Evolutionary conservation across 1,284 basidiomycete species (phyloP).

Genomic region (Trichosporon sp.): DNA sequence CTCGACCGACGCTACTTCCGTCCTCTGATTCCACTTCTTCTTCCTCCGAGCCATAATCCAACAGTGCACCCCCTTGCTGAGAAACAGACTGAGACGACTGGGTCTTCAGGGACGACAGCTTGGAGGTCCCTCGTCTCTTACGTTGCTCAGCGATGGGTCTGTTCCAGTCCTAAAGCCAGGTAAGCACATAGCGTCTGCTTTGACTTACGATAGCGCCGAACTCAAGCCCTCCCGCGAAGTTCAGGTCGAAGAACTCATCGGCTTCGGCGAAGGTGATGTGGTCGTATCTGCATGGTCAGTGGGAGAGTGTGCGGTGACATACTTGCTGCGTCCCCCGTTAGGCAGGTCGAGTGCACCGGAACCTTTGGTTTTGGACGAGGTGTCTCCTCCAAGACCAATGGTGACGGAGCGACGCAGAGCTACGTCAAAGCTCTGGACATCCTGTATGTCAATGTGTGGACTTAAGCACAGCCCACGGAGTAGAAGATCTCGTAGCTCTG

Average conservation of each 20-base stretch:
- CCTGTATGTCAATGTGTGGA: slow-evolving; percentile 13
- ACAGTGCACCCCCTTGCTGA: background rate
- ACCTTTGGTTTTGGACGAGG: slow-evolving; percentile 4
- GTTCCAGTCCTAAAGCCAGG: slow-evolving; percentile 33
- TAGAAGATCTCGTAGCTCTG: slow-evolving; percentile 40
- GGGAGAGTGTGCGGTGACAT: background rate
- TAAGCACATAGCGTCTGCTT: background rate
- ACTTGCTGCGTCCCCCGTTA: slow-evolving; percentile 36
- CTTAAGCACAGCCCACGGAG: slow-evolving; percentile 20
- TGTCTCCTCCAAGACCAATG: slow-evolving; percentile 17
- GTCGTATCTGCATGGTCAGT: slow-evolving; percentile 29
- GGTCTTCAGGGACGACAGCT: slow-evolving; percentile 27
- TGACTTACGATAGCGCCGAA: slow-evolving; percentile 31
- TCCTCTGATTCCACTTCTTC: slow-evolving; percentile 12
- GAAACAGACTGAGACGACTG: slow-evolving; percentile 9
- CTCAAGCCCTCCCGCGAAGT: slow-evolving; percentile 22
- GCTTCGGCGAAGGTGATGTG: slow-evolving; percentile 36
- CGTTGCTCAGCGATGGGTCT: slow-evolving; percentile 24
- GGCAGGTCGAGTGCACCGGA: slow-evolving; percentile 30
- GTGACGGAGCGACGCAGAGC: slow-evolving; percentile 29
- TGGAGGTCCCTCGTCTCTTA: slow-evolving; percentile 28
- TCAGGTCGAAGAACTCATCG: slow-evolving; percentile 16
- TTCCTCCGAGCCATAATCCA: slow-evolving; percentile 6
- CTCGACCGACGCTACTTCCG: background rate
- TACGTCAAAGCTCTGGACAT: slow-evolving; percentile 34